Evolutionary conservation across 768 basidiomycete species (phyloP).

Genomic region (Scleroderma bovista): DNA sequence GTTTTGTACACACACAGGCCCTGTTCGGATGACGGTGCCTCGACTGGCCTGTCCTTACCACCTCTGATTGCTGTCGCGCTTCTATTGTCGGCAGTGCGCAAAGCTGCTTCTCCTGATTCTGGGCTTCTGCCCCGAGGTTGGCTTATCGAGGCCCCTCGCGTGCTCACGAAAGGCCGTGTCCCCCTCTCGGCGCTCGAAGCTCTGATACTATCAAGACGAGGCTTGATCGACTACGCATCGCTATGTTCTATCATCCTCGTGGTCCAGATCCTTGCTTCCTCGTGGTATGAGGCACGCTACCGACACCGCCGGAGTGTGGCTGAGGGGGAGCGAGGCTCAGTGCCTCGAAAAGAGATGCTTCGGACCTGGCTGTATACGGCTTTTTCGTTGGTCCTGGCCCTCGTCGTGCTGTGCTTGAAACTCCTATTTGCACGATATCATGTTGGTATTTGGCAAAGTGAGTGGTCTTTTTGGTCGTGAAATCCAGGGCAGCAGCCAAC

Average conservation of each 20-base stretch:
- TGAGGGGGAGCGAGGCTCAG: constrained; percentile 70
- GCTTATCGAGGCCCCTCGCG: constrained; percentile 71
- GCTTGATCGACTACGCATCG: constrained; percentile 72
- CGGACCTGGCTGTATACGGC: constrained; percentile 59
- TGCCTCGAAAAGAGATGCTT: constrained; percentile 65
- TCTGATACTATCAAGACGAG: constrained; percentile 64
- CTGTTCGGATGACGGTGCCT: constrained; percentile 78
- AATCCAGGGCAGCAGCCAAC: not conserved
- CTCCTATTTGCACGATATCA: constrained; percentile 36
- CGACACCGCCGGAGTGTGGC: constrained; percentile 36
- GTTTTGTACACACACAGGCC: constrained; percentile 50
- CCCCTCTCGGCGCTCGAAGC: constrained; percentile 45
- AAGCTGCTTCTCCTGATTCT: constrained; percentile 23
- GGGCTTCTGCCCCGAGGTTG: constrained; percentile 53
- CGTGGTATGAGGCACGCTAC: constrained; percentile 61
- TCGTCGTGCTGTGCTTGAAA: constrained; percentile 45
- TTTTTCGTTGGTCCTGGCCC: constrained; percentile 54
- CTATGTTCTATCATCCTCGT: constrained; percentile 77
- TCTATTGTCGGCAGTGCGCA: constrained; percentile 47
- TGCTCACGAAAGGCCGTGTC: constrained; percentile 40
- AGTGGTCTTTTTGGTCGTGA: constrained; percentile 21
- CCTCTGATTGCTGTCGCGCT: constrained; percentile 74
- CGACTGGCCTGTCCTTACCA: constrained; percentile 79
- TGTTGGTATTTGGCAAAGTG: constrained; percentile 68
- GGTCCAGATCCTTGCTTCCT: constrained; percentile 73